Percentiles rank a stretch among this genome's conserved stretches.
phyloP scores from a whole-genome alignment of 257 asterid genomes.

The Forsythia viridissima region DNA sequence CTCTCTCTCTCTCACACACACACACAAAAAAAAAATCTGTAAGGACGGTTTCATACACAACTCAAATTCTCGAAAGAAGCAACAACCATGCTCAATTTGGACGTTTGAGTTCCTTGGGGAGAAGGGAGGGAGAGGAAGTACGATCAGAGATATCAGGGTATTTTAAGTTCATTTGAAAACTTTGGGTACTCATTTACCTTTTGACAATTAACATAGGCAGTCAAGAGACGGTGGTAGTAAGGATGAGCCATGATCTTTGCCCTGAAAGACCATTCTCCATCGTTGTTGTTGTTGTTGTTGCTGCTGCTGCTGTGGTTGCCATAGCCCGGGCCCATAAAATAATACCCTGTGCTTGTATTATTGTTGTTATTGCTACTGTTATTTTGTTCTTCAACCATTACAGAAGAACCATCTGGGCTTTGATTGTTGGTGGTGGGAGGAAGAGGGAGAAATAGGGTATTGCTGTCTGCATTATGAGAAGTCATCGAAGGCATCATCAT shows the following conservation, averaged over 20 bases:
- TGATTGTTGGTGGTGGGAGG: slow-evolving; percentile 21
- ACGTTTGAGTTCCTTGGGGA: too few species aligned
- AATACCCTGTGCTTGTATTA: slow-evolving; percentile 45
- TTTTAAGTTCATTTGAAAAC: not conserved
- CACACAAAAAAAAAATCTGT: too few species aligned
- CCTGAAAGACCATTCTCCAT: slow-evolving; percentile 45
- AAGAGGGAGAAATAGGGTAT: slow-evolving; percentile 40
- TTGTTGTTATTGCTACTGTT: not conserved
- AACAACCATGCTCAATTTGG: too few species aligned
- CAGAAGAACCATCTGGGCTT: slow-evolving; percentile 24
- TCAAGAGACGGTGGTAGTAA: slow-evolving; percentile 76
- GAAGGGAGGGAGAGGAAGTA: not conserved
- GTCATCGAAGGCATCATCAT: slow-evolving; percentile 57
- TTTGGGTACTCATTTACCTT: slow-evolving; percentile 47
- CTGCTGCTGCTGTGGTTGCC: not conserved
- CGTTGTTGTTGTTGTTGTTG: slow-evolving; percentile 13
- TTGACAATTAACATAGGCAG: slow-evolving; percentile 81
- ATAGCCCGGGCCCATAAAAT: slow-evolving; percentile 48
- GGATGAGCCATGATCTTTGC: slow-evolving; percentile 94
- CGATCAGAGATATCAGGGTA: not conserved
- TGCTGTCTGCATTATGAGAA: slow-evolving; percentile 27
- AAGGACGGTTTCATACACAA: too few species aligned
- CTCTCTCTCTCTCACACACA: too few species aligned
- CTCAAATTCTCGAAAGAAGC: too few species aligned
- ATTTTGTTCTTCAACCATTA: slow-evolving; percentile 39